Conservation (phyloP, 2,329 filamentous ascomycete genomes). For the Pleoardoris graminearum region DNA sequence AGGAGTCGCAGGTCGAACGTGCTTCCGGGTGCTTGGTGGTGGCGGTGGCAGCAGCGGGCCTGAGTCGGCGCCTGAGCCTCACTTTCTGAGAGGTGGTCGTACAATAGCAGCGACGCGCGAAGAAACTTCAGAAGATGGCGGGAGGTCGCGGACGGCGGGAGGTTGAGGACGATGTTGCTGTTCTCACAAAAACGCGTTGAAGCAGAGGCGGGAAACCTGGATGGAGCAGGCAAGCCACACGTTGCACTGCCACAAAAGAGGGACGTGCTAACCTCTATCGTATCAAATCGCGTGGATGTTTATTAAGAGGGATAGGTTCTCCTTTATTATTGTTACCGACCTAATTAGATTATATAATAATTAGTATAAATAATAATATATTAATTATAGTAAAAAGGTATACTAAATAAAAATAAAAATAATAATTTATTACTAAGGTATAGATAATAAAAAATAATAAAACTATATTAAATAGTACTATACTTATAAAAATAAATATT, state of each 20-base stretch:
- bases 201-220: too few species aligned
- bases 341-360: too few species aligned
- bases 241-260: constrained; percentile 14
- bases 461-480: too few species aligned
- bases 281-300: constrained; percentile 11
- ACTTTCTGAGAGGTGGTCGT: constrained; percentile 3
- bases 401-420: too few species aligned
- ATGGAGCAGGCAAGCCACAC: constrained; percentile 8
- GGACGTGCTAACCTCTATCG: constrained; percentile 13
- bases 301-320: too few species aligned
- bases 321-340: too few species aligned
- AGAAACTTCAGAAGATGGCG: constrained; percentile 10
- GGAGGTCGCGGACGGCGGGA: not conserved
- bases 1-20: constrained; percentile 9
- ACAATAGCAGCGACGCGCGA: constrained; percentile 4
- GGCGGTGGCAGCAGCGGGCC: constrained; percentile 7
- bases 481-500: too few species aligned
- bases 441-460: too few species aligned
- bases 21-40: constrained; percentile 9
- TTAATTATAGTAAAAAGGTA: too few species aligned
- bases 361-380: too few species aligned
- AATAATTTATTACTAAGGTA: too few species aligned
- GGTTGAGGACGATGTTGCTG: constrained; percentile 13
- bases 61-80: constrained; percentile 3
- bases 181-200: constrained; percentile 1